phyloP scores from a whole-genome alignment of 2,329 filamentous ascomycete species.

The Talaromyces sp. region DNA sequence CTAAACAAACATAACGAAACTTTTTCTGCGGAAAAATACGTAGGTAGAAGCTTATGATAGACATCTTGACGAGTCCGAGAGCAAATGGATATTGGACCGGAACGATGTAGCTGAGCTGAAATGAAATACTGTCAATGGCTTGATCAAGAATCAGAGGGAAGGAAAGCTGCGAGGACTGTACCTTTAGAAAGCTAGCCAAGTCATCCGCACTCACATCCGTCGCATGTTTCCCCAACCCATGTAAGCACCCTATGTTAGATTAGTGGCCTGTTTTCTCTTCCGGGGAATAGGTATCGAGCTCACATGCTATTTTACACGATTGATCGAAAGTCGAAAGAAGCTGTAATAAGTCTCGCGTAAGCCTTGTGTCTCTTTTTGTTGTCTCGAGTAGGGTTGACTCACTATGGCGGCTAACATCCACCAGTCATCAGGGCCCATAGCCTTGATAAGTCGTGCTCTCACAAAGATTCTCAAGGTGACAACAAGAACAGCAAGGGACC shows the following conservation, averaged over 20 bases:
- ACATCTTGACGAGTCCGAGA: not conserved
- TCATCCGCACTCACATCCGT: not conserved
- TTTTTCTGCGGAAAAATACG: not conserved
- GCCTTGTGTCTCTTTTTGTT: not conserved
- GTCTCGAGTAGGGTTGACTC: not conserved
- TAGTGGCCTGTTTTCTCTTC: not conserved
- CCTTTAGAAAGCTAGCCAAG: not conserved
- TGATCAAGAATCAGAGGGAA: not conserved
- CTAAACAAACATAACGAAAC: not conserved
- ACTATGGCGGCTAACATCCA: not conserved
- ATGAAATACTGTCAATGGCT: not conserved
- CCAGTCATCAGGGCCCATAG: not conserved
- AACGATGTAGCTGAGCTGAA: not conserved
- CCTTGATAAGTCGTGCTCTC: not conserved
- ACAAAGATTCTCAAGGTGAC: not conserved
- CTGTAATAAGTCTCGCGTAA: not conserved
- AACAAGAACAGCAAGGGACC: not conserved
- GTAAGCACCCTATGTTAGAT: not conserved
- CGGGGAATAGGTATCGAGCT: not conserved
- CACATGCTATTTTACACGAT: not conserved
- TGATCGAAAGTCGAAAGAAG: not conserved
- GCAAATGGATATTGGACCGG: not conserved
- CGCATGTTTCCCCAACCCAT: not conserved
- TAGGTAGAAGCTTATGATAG: not conserved
- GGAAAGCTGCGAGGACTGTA: not conserved